phyloP scores from a whole-genome alignment of 345 rosid species.

The Mallotus nudiflorus region DNA sequence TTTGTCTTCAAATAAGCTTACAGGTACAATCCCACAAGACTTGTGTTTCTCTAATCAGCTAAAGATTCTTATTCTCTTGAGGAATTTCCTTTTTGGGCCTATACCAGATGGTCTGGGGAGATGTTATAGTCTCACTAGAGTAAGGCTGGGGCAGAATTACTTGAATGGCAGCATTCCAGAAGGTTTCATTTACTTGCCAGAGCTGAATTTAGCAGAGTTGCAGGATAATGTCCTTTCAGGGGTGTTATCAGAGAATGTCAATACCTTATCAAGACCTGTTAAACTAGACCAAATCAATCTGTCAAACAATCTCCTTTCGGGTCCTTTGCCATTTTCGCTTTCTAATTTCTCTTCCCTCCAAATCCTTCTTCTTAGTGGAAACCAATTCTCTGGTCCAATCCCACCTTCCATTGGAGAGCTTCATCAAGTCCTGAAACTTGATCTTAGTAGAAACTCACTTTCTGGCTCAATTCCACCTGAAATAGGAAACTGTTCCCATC shows the following conservation, averaged over 20 bases:
- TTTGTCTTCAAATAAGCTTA: slow-evolving; percentile 85
- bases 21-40: slow-evolving; percentile 48
- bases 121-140: slow-evolving; percentile 60
- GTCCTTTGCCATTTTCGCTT: slow-evolving; percentile 65
- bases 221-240: slow-evolving; percentile 74
- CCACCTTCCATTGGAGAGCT: slow-evolving; percentile 31
- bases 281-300: slow-evolving; percentile 58
- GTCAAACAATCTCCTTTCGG: slow-evolving; percentile 69
- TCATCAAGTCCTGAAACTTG: slow-evolving; percentile 25
- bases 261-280: slow-evolving; percentile 35
- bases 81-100: slow-evolving; percentile 84
- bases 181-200: slow-evolving; percentile 69
- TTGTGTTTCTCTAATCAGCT: slow-evolving; percentile 37
- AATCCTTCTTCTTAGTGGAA: slow-evolving; percentile 60
- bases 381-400: slow-evolving; percentile 56
- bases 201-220: slow-evolving; percentile 66
- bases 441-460: slow-evolving; percentile 29
- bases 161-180: slow-evolving; percentile 69
- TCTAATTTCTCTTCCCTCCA: slow-evolving; percentile 65
- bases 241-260: slow-evolving; percentile 19
- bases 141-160: slow-evolving; percentile 79
- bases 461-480: slow-evolving; percentile 54
- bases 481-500: slow-evolving; percentile 45
- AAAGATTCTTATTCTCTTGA: slow-evolving; percentile 62
- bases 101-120: slow-evolving; percentile 69